These are phyloP conservation scores for Colletotrichum echinochloae DNA, from an alignment of 2,329 filamentous ascomycete species.

Conservation along the genomic window DNA sequence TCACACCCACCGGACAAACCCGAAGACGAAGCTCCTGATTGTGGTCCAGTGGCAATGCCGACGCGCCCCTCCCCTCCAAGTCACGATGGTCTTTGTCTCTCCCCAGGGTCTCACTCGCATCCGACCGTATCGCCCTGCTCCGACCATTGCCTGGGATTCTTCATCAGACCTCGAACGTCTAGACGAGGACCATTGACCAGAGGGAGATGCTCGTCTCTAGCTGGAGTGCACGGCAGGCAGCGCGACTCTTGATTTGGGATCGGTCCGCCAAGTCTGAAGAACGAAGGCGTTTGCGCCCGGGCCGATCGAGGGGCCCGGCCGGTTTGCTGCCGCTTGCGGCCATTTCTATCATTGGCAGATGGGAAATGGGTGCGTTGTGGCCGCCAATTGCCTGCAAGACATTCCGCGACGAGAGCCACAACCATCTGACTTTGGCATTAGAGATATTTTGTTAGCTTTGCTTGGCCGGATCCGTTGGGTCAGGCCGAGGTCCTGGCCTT, in stretches of 20 bases:
- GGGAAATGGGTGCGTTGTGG: neutral
- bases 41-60: neutral
- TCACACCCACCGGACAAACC: neutral
- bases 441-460: neutral
- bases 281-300: constrained; percentile 6
- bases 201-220: neutral
- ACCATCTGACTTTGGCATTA: neutral
- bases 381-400: constrained; percentile 8
- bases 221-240: neutral
- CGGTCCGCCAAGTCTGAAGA: neutral
- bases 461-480: neutral
- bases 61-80: neutral
- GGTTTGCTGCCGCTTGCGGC: constrained; percentile 3
- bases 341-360: neutral
- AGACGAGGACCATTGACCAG: neutral
- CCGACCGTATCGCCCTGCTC: neutral
- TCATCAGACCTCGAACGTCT: neutral
- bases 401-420: neutral
- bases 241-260: neutral
- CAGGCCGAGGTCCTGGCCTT: neutral
- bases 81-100: neutral
- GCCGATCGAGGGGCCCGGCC: neutral
- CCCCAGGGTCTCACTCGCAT: neutral
- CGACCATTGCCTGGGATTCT: neutral
- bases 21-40: neutral